Base-by-base conservation (phyloP, 1,139 yeast species). In the Saccharomyces hybrid region DNA sequence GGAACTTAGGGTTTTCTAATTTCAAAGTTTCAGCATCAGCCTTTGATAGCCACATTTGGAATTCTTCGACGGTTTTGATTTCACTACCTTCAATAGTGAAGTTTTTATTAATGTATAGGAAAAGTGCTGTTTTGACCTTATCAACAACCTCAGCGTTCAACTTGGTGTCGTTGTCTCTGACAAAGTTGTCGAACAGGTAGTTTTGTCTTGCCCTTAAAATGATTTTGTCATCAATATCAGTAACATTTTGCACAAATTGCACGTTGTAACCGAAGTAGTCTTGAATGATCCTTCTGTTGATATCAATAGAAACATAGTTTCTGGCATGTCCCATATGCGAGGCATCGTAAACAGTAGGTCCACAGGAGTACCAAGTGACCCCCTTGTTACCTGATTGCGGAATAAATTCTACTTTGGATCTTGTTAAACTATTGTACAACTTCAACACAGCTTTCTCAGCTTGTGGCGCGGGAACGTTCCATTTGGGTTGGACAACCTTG, bases 271-370 rank as follows among this genome's bases (percentile, higher is more conserved):
- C 96, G 73, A 95, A 93, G 72, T 89, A 91, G 69, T 91, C 90
- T 69, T 84, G 88, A 61, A 93, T 71, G 51, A 95, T 80, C 63
- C 99, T 80, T 69, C 99, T 82, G 68, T 89, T 87, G 68, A 93
- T 89, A 71, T 95, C 99, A 54, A 89, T 88, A 8, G 96, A 83
- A 52, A 93, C 98, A 69, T 93, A 95, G 74, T 93, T 93, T 71
- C 99, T 78, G 21, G 99, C 99, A 72, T 95, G 99, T n/a, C 99
- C 99, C 97, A 93, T 89, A 69, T 93, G 99, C 53, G 95, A 83
- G 48, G 95, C 84, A 71, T 93, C 96, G 67, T 93, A 93, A n/a
- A 93, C 98, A 0, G 99, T 93, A 11, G 99, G 99, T 4, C 99
- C 99, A 78, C 99, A 93, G 55, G 91, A 88, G 74, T 93, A 93